Evolutionary conservation across 208 protist genomes (phyloP).

Genomic region (Porcisia deanei): DNA sequence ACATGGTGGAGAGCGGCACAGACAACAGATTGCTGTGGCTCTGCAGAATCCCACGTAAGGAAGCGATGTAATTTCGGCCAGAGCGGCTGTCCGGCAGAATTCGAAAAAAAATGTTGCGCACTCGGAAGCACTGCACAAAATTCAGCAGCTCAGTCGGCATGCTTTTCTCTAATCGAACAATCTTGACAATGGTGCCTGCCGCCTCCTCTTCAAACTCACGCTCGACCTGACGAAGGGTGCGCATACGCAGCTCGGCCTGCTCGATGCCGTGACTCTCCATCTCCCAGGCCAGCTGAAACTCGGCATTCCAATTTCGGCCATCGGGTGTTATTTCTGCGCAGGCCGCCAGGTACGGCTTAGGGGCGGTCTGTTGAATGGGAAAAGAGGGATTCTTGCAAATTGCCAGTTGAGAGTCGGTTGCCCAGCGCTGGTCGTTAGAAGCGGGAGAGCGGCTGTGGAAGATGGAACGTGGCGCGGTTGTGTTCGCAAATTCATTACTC

Average conservation of each 20-base stretch:
- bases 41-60: conserved; percentile 76
- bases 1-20: conserved; percentile 82
- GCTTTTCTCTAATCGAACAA: conserved; percentile 81
- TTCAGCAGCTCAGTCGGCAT: conserved; percentile 68
- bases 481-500: conserved; percentile 4
- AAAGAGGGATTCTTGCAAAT: conserved; percentile 74
- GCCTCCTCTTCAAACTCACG: conserved; percentile 65
- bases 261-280: conserved; percentile 62
- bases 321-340: conserved; percentile 66
- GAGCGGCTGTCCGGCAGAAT: conserved; percentile 86
- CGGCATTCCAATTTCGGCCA: conserved; percentile 75
- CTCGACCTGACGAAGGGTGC: conserved; percentile 47
- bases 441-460: conserved; percentile 20
- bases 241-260: conserved; percentile 52
- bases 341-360: conserved; percentile 60
- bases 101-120: conserved; percentile 86
- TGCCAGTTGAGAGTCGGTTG: conserved; percentile 51
- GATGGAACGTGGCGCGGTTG: conserved; percentile 11
- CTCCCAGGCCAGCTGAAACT: conserved; percentile 87
- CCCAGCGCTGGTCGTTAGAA: conserved; percentile 32
- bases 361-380: conserved; percentile 75
- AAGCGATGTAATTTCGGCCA: conserved; percentile 80
- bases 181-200: conserved; percentile 51
- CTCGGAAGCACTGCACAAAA: conserved; percentile 84
- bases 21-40: conserved; percentile 68